phyloP scores from a whole-genome alignment of 164 flowering plant species.

The Chloranthus sessilifolius region DNA sequence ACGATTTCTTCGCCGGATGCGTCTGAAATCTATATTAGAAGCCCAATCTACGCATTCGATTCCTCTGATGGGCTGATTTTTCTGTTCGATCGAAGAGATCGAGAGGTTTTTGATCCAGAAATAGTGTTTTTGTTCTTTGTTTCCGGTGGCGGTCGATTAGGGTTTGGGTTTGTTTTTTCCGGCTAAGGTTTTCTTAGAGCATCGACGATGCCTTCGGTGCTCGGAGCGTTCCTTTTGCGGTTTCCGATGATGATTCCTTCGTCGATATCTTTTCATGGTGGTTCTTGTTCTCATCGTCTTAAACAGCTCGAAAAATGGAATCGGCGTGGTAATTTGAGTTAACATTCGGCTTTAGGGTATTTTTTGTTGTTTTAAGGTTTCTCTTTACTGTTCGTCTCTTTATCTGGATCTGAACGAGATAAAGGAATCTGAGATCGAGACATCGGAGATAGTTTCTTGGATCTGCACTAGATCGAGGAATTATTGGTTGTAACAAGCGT shows the following conservation, averaged over 20 bases:
- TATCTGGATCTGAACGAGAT: constrained; percentile 5
- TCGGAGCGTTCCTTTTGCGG: constrained; percentile 17
- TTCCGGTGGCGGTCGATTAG: not conserved
- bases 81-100: too few relatives aligned
- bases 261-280: constrained; percentile 33
- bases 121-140: too few relatives aligned
- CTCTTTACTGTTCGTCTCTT: constrained; percentile 1
- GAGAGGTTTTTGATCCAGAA: too few relatives aligned
- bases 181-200: constrained; percentile 47
- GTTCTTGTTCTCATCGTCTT: constrained; percentile 72
- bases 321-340: constrained; percentile 94
- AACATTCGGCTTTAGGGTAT: constrained; percentile 21
- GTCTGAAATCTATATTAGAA: not conserved
- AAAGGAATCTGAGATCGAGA: constrained; percentile 2
- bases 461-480: too few relatives aligned
- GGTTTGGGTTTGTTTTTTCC: constrained; percentile 2
- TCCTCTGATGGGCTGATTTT: too few relatives aligned
- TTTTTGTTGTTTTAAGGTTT: constrained; percentile 6
- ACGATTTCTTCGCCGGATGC: too few relatives aligned
- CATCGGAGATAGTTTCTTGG: too few relatives aligned
- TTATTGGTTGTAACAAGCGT: too few relatives aligned
- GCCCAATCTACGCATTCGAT: not conserved
- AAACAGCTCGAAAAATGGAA: constrained; percentile 74
- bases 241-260: constrained; percentile 25
- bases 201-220: constrained; percentile 67